Base-by-base conservation (phyloP, 2,329 filamentous ascomycete genomes). In the Ophiostoma angusticollis region DNA sequence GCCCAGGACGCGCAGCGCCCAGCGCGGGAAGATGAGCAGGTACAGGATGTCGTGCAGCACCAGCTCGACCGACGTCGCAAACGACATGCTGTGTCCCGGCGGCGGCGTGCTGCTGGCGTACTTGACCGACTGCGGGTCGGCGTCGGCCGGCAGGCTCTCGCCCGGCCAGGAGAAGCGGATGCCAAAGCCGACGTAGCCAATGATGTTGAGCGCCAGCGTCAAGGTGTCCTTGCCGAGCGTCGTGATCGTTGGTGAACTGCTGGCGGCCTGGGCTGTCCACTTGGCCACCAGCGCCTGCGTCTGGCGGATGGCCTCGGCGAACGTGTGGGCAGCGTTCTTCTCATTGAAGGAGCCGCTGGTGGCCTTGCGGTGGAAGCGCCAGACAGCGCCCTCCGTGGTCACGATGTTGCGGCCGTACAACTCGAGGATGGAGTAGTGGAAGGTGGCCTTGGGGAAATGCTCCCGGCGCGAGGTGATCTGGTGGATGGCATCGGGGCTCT, bases 261-360 rank as follows among this genome's bases (percentile, higher is more conserved):
- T 41, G 27, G 42, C 39, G 51, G 46, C 58, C 58, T 24, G 62
- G 55, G 5, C 56, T 50, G 1, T 31, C 75, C 78, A 83, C 34
- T 65, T 63, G 25, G 58, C 54, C 22, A 82, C 50, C 70, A 84
- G 70, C 11, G 68, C 67, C 44, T 70, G 60, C 0, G 79, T 71
- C 59, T 87, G 81, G 41, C 64, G 59, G 40, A 79, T 58, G 16
- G 70, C 67, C 56, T 81, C 76, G 29, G 57, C 58, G 57, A 76
- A 82, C 6, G 80, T 76, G 24, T 78, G 53, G 17, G 66, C 63
- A 41, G 83, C 78, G 55, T 84, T 87, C 58, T 70, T 76, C 60
- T 89, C 83, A 41, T 79, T 84, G 57, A 89, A 87, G 4, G 74
- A 74, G 1, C 80, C 74, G 21, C 77, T 72, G 1, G 76, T 80